phyloP scores from a whole-genome alignment of 2,329 filamentous ascomycete species.

The Verticillium longisporum region DNA sequence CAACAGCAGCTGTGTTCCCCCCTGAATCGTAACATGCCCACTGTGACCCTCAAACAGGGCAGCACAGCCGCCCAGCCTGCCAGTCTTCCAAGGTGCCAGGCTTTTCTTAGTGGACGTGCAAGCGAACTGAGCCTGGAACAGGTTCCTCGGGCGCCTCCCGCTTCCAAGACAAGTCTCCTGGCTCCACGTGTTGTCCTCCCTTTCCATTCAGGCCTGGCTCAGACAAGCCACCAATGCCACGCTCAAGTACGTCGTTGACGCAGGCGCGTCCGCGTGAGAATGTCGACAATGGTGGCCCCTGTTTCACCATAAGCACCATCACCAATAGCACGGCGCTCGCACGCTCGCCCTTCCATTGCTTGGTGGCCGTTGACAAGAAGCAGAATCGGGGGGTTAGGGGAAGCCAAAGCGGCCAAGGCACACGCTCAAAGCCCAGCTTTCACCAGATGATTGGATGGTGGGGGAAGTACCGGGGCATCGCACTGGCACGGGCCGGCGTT shows the following conservation, averaged over 20 bases:
- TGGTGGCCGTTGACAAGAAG: not conserved
- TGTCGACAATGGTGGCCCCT: not conserved
- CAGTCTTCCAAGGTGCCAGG: not conserved
- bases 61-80: not conserved
- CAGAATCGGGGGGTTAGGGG: not conserved
- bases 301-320: not conserved
- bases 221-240: not conserved
- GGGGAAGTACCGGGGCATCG: not conserved
- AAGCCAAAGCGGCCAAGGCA: not conserved
- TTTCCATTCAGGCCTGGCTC: not conserved
- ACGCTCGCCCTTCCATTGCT: not conserved
- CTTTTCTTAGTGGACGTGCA: not conserved
- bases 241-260: not conserved
- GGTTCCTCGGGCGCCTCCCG: not conserved
- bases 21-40: not conserved
- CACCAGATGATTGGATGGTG: not conserved
- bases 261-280: not conserved
- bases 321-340: not conserved
- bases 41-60: not conserved
- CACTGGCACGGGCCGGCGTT: not conserved
- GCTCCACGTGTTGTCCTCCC: not conserved
- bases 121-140: not conserved
- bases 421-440: not conserved
- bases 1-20: not conserved
- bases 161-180: not conserved